These are phyloP conservation scores for Wilhelminamyces savonicus DNA, from an alignment of 805 yeast species.

Conservation along the genomic window DNA sequence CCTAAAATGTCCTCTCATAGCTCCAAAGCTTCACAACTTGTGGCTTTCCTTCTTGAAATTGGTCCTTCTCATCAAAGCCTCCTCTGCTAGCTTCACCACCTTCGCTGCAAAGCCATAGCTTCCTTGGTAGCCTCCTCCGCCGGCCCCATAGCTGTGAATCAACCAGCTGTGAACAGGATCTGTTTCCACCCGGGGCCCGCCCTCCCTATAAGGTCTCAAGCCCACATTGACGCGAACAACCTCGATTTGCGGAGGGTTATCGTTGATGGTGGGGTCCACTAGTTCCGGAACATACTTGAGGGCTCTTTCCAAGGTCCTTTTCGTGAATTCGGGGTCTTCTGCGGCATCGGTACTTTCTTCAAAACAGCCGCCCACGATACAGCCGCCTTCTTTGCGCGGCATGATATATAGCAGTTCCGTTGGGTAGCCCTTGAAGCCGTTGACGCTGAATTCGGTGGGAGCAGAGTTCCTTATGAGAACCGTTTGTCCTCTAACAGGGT, in stretches of 20 bases:
- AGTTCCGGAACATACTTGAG: slow-evolving; percentile 33
- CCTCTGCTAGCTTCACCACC: slow-evolving; percentile 27
- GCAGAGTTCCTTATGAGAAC: slow-evolving; percentile 43
- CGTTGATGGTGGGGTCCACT: slow-evolving; percentile 16
- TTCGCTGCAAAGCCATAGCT: slow-evolving; percentile 57
- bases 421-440: slow-evolving; percentile 22
- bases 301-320: slow-evolving; percentile 44
- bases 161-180: slow-evolving; percentile 28
- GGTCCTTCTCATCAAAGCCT: slow-evolving; percentile 1
- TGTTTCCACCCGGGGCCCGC: slow-evolving; percentile 27
- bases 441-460: slow-evolving; percentile 23
- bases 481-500: slow-evolving; percentile 58
- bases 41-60: too few relatives aligned
- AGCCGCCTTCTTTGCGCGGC: slow-evolving; percentile 74
- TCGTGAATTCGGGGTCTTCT: slow-evolving; percentile 38
- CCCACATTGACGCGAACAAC: slow-evolving; percentile 30
- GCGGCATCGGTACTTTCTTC: slow-evolving; percentile 7
- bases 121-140: slow-evolving; percentile 13
- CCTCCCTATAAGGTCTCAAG: slow-evolving; percentile 31
- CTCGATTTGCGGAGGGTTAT: slow-evolving; percentile 24
- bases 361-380: slow-evolving; percentile 55
- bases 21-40: too few relatives aligned
- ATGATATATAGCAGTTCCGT: slow-evolving; percentile 51
- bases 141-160: slow-evolving; percentile 63
- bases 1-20: too few relatives aligned